Evolutionary conservation across 176 grass and related monocot genomes (phyloP).

Genomic region (Triticum turgidum): DNA sequence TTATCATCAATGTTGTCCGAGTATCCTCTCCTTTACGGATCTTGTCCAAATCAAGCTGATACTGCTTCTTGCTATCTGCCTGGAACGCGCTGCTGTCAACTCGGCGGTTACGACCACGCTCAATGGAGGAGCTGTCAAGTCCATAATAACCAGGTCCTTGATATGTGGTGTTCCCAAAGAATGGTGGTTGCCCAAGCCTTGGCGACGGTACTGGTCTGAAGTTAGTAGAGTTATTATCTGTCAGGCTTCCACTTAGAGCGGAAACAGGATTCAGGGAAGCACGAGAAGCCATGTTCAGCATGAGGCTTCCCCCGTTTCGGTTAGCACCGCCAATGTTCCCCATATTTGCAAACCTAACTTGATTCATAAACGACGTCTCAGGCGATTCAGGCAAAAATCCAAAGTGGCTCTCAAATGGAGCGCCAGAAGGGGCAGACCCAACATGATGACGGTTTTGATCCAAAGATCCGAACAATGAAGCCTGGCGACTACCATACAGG

Average conservation of each 20-base stretch:
- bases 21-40: conserved; percentile 75
- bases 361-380: conserved; percentile 61
- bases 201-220: conserved; percentile 59
- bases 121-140: conserved; percentile 50
- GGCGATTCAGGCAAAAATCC: conserved; percentile 78
- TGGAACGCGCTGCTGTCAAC: conserved; percentile 56
- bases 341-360: conserved; percentile 55
- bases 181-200: conserved; percentile 48
- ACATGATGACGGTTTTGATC: conserved; percentile 62
- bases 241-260: conserved; percentile 46
- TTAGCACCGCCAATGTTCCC: conserved; percentile 36
- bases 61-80: conserved; percentile 82
- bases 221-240: conserved; percentile 61
- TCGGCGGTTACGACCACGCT: conserved; percentile 42
- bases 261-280: conserved; percentile 48
- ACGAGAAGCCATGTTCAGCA: conserved; percentile 53
- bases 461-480: conserved; percentile 61
- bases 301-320: conserved; percentile 47
- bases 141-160: conserved; percentile 48
- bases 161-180: conserved; percentile 61
- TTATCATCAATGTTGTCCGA: conserved; percentile 94
- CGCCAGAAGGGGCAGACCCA: conserved; percentile 83
- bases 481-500: conserved; percentile 51
- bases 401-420: conserved; percentile 77
- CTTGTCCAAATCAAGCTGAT: conserved; percentile 93